Percentiles rank a stretch among this genome's conserved stretches.
Evolutionary conservation across 257 asterid species (phyloP).

Genomic region (Fraxinus cuspidata): DNA sequence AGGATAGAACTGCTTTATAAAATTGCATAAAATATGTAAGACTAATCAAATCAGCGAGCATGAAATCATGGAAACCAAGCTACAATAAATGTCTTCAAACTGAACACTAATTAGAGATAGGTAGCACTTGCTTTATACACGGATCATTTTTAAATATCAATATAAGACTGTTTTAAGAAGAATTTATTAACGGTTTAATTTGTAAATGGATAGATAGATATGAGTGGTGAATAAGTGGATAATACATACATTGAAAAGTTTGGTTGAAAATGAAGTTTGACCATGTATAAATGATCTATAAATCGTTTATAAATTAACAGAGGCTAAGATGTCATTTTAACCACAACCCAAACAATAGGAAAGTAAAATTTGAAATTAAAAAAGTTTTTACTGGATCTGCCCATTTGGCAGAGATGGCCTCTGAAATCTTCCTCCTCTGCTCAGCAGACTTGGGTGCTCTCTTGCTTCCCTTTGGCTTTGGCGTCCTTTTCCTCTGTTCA

Average conservation of each 20-base stretch:
- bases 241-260: too few species aligned
- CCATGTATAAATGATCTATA: too few species aligned
- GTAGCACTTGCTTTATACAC: background rate
- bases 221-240: too few species aligned
- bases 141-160: background rate
- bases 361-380: background rate
- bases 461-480: conserved; percentile 64
- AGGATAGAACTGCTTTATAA: background rate
- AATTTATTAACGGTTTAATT: too few species aligned
- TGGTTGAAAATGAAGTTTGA: too few species aligned
- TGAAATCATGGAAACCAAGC: background rate
- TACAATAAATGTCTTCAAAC: background rate
- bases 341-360: background rate
- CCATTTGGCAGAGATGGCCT: conserved; percentile 94
- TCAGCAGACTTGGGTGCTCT: conserved; percentile 91
- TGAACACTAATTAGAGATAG: background rate
- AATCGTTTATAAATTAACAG: too few species aligned
- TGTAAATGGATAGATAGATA: too few species aligned
- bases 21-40: background rate
- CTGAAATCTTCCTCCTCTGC: conserved; percentile 86
- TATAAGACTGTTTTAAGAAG: background rate
- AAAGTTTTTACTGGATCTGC: conserved; percentile 77
- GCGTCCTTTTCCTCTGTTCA: conserved; percentile 52
- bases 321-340: background rate
- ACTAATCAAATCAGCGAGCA: background rate